Evolutionary conservation across 495 filamentous ascomycete genomes (phyloP).

Genomic region (Xylaria longipes): DNA sequence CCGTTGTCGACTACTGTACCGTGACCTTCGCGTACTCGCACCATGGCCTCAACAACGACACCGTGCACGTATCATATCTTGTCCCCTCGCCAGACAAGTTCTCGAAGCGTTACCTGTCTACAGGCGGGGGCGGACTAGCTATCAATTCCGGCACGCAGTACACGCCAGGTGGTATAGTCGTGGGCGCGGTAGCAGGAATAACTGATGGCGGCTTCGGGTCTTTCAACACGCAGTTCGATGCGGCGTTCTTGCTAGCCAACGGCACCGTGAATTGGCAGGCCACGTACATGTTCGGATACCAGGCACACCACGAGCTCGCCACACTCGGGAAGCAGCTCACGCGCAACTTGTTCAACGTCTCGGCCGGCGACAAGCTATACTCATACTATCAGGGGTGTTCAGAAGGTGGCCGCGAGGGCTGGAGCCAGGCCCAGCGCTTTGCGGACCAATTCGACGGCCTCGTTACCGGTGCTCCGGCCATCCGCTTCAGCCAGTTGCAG

Average conservation of each 20-base stretch:
- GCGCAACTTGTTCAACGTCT: conserved; percentile 38
- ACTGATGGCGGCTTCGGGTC: conserved; percentile 50
- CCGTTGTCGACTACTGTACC: conserved; percentile 45
- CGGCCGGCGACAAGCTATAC: conserved; percentile 29
- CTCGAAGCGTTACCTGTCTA: conserved; percentile 52
- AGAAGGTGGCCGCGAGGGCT: conserved; percentile 45
- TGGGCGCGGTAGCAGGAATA: conserved; percentile 37
- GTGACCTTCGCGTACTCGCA: conserved; percentile 53
- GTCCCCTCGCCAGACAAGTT: conserved; percentile 47
- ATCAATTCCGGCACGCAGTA: conserved; percentile 41
- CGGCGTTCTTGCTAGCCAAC: conserved; percentile 48
- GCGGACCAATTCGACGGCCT: conserved; percentile 43
- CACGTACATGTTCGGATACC: conserved; percentile 48
- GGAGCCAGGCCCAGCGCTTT: conserved; percentile 44
- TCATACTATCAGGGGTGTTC: conserved; percentile 50
- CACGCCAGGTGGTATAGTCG: conserved; percentile 30
- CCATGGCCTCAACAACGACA: conserved; percentile 37
- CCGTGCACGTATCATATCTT: conserved; percentile 44
- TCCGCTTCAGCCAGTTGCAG: conserved; percentile 49
- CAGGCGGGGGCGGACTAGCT: conserved; percentile 51
- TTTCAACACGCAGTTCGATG: neutral
- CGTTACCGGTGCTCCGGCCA: conserved; percentile 37
- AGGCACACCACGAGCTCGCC: conserved; percentile 35
- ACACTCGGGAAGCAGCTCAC: conserved; percentile 32
- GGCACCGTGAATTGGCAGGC: conserved; percentile 51